Base-by-base conservation (phyloP, 2,329 filamentous ascomycete species). In the Metarhizium anisopliae region DNA sequence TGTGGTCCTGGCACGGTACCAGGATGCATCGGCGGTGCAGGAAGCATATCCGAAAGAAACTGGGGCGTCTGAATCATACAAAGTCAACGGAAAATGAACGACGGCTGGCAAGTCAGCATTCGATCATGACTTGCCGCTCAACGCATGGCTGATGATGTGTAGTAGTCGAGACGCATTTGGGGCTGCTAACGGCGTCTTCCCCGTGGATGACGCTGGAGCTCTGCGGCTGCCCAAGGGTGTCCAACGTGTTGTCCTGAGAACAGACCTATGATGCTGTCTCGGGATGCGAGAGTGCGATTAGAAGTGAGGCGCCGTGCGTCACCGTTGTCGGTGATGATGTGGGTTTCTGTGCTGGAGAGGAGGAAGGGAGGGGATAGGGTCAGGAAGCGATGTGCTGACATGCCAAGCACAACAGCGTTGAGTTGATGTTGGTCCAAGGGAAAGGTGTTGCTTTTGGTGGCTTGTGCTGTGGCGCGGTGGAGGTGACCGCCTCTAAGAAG, bases 11-110 rank as follows among this genome's bases (percentile, higher is more conserved):
- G 76, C 75, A 78, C 76, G 74, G 72, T 71, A 62, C 68, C 71
- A 66, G 71, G 77, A 73, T 77, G 75, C 72, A 73, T 75, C 66
- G 81, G 78, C 57, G 79, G 67, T 59, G 77, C 70, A 60, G 78
- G 76, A 58, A 79, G 71, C 77, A 80, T 80, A 63, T 64, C 64
- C 55, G 55, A 50, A 35, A 51, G 52, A 57, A 35, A 45, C 55
- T 51, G 20, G 32, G 25, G 35, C 30, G 35, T 10, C 18, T 53
- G 18, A 20, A n/a, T 42, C 18, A 40, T 35, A 38, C 29, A 38
- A 20, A 36, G n/a, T 29, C 47, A 42, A 50, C 45, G 36, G 40
- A 42, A 52, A 57, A 63, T 59, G 59, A 56, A 56, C 60, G 59
- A 59, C 57, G 56, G 64, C 61, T 63, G 61, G 58, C 56, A 57